phyloP scores from a whole-genome alignment of 371 early-diverging fungal species.

The Lichtheimia ornata region DNA sequence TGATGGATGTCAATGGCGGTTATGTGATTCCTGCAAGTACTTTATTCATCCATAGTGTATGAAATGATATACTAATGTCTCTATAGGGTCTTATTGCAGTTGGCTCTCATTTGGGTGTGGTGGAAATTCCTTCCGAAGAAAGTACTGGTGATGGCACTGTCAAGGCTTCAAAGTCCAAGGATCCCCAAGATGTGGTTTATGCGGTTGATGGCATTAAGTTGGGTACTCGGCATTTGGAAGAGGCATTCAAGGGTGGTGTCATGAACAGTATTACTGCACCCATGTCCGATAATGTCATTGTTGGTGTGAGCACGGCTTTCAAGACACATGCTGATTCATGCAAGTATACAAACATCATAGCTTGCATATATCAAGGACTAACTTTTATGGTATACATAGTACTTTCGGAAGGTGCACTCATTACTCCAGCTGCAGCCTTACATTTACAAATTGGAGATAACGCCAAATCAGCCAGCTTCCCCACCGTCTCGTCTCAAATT shows the following conservation, averaged over 20 bases:
- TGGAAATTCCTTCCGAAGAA: constrained; percentile 59
- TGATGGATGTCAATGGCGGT: constrained; percentile 41
- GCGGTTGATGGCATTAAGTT: constrained; percentile 65
- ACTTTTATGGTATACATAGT: constrained; percentile 9
- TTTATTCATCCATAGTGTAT: neutral
- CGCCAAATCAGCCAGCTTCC: constrained; percentile 45
- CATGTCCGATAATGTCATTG: constrained; percentile 35
- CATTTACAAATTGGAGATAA: constrained; percentile 60
- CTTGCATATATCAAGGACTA: too few species aligned
- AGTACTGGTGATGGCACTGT: constrained; percentile 55
- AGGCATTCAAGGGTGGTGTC: constrained; percentile 65
- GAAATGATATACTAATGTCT: neutral
- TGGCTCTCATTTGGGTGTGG: constrained; percentile 54
- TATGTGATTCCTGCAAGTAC: constrained; percentile 31
- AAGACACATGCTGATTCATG: constrained; percentile 20
- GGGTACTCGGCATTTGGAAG: constrained; percentile 57
- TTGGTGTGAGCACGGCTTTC: constrained; percentile 39
- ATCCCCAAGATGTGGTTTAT: constrained; percentile 31
- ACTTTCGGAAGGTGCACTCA: constrained; percentile 26
- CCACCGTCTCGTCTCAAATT: constrained; percentile 69
- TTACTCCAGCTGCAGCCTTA: constrained; percentile 56
- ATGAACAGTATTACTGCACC: constrained; percentile 58
- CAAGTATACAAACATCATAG: neutral
- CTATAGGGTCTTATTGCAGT: constrained; percentile 48
- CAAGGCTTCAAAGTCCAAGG: constrained; percentile 16